phyloP scores from a whole-genome alignment of 441 rosid species.

The Eugenia klotzschiana region DNA sequence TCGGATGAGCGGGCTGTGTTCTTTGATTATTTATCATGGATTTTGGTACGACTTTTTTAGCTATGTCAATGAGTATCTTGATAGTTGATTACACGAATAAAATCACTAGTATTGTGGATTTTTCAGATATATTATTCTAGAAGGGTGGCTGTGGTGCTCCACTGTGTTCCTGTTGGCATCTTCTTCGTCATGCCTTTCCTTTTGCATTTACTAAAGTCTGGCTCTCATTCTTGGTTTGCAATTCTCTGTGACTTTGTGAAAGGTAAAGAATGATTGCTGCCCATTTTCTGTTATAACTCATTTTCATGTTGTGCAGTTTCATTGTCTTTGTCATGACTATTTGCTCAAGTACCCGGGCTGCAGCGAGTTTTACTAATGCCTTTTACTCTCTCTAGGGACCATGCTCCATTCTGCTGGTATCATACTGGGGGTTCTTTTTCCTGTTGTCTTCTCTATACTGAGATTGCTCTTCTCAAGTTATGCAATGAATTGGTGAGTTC shows the following conservation, averaged over 20 bases:
- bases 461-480: slow-evolving; percentile 51
- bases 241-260: slow-evolving; percentile 47
- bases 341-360: neutral
- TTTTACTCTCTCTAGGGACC: slow-evolving; percentile 32
- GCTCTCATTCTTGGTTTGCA: slow-evolving; percentile 31
- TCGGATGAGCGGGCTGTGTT: slow-evolving; percentile 64
- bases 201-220: slow-evolving; percentile 31
- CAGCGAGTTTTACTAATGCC: neutral
- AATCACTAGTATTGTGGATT: slow-evolving; percentile 4
- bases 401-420: slow-evolving; percentile 54
- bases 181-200: slow-evolving; percentile 56
- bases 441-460: slow-evolving; percentile 54
- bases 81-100: neutral
- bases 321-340: neutral
- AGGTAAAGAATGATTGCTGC: slow-evolving; percentile 31
- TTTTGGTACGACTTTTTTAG: slow-evolving; percentile 39
- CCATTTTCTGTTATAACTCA: neutral
- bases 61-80: neutral
- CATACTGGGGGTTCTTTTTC: slow-evolving; percentile 58
- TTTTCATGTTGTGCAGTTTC: neutral
- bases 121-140: slow-evolving; percentile 73
- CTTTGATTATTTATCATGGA: slow-evolving; percentile 81
- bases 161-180: slow-evolving; percentile 50
- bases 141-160: slow-evolving; percentile 58
- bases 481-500: slow-evolving; percentile 85